phyloP scores from a whole-genome alignment of 352 stramenopile species.

The Blastocystis sp. region DNA sequence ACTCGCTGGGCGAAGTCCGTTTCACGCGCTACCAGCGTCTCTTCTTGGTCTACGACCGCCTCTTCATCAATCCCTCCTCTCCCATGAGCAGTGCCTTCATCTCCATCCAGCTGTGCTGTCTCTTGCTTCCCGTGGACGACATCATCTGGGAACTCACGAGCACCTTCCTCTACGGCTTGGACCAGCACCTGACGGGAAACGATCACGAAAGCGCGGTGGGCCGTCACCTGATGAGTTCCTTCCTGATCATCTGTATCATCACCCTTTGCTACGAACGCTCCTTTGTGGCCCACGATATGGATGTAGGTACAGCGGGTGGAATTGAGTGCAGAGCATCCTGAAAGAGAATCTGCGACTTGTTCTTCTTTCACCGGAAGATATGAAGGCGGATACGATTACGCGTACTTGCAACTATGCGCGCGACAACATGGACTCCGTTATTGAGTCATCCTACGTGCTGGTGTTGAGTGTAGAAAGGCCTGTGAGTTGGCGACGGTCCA shows the following conservation, averaged over 20 bases:
- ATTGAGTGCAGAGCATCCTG: not conserved
- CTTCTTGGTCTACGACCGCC: not conserved
- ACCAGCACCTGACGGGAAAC: not conserved
- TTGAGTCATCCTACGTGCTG: not conserved
- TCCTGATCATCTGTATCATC: constrained; percentile 4
- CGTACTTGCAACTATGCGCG: not conserved
- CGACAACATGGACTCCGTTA: not conserved
- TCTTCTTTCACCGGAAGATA: not conserved
- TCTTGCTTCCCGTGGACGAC: not conserved
- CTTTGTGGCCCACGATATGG: not conserved
- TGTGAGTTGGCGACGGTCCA: not conserved
- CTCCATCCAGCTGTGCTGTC: not conserved
- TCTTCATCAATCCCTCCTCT: not conserved
- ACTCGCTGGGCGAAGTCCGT: not conserved
- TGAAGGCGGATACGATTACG: not conserved
- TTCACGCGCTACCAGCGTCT: not conserved
- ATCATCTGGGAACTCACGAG: not conserved
- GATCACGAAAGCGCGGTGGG: constrained; percentile 4
- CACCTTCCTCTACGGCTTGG: not conserved
- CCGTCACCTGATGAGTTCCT: constrained; percentile 22
- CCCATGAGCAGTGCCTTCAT: not conserved
- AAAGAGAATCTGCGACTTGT: not conserved
- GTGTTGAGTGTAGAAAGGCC: not conserved
- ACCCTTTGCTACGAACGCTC: not conserved
- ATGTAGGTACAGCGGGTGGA: not conserved